phyloP scores from a whole-genome alignment of 805 yeast species.

The Teunomyces cretensis region DNA sequence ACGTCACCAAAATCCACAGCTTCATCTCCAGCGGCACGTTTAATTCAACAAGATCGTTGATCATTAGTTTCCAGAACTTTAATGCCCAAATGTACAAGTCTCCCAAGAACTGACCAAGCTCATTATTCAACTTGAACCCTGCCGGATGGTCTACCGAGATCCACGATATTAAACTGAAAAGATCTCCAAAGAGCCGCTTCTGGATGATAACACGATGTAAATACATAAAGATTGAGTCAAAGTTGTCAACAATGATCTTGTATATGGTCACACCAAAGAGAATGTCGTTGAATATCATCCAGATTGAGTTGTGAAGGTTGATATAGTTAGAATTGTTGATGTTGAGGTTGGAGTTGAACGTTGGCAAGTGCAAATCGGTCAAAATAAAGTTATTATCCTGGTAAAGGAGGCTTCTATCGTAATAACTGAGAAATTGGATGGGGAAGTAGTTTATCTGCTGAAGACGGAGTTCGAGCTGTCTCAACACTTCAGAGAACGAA shows the following conservation, averaged over 20 bases:
- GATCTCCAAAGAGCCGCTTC: constrained; percentile 42
- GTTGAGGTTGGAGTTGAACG: constrained; percentile 35
- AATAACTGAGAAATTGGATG: constrained; percentile 64
- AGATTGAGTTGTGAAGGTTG: constrained; percentile 78
- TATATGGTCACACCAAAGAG: constrained; percentile 67
- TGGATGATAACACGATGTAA: constrained; percentile 34
- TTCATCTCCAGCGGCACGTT: not conserved
- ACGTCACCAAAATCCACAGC: not conserved
- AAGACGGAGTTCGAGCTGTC: constrained; percentile 75
- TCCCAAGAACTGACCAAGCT: constrained; percentile 81
- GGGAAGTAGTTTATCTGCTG: constrained; percentile 81
- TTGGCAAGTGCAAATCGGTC: constrained; percentile 42
- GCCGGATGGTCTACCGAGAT: constrained; percentile 81
- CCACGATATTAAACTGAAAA: constrained; percentile 59
- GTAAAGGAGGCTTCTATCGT: constrained; percentile 30
- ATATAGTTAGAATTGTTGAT: constrained; percentile 57
- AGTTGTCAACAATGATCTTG: constrained; percentile 40
- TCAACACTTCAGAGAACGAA: constrained; percentile 59
- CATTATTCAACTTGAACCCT: constrained; percentile 88
- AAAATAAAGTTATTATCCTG: constrained; percentile 30
- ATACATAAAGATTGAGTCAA: constrained; percentile 16
- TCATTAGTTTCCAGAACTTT: constrained; percentile 52
- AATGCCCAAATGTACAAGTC: constrained; percentile 85
- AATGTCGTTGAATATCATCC: constrained; percentile 84
- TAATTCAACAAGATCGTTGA: constrained; percentile 9